Evolutionary conservation across 345 rosid species (phyloP), one percentile per base, ranked within the genome.

Genomic region (Salix arbutifolia): DNA sequence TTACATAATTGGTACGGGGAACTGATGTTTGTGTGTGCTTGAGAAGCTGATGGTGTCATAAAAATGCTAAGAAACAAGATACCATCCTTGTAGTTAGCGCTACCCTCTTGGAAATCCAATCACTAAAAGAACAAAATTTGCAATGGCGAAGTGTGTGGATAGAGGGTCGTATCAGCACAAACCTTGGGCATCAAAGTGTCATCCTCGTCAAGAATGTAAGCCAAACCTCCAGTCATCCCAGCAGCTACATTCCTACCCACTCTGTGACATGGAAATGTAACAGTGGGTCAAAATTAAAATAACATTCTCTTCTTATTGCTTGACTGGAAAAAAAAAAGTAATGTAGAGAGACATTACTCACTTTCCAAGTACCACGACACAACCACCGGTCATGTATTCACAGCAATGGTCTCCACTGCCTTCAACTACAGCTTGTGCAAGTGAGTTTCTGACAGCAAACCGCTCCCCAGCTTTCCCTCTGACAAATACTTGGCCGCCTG

Each of bases 241-340:
- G 99, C 99, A 85, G 98, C 98, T 65, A 96, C 99, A 71, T 96
- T 96, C 87, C 99, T 88, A 71, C 99, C 99, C 81, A 93, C 98
- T 75, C 99, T 96, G 91, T 77, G 67, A 83, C 79, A 81, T 28
- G 76, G 2, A 84, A 56, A 65, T 50, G 77, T 40, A 74, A 73
- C 37, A 42, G 62, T 61, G 66, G 42, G 18, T 82, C 70, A 64
- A 50, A 40, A 35, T 25, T 64, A 56, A 23, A 3, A 70, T 23
- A 58, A n/a, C 53, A 19, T 35, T 56, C 73, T 4, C 35, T 74
- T 33, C 30, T 13, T 70, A 79, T 69, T 74, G 48, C 52, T n/a
- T 35, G 76, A 70, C 44, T 26, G 69, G 25, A 31, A 18, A 42
- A 30, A 35, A 53, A 30, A 6, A 70, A 7, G 46, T 12, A 50